Evolutionary conservation across 179 eudicot genomes (phyloP), one percentile per base, ranked within the genome.

Genomic region (Beta corolliflora): DNA sequence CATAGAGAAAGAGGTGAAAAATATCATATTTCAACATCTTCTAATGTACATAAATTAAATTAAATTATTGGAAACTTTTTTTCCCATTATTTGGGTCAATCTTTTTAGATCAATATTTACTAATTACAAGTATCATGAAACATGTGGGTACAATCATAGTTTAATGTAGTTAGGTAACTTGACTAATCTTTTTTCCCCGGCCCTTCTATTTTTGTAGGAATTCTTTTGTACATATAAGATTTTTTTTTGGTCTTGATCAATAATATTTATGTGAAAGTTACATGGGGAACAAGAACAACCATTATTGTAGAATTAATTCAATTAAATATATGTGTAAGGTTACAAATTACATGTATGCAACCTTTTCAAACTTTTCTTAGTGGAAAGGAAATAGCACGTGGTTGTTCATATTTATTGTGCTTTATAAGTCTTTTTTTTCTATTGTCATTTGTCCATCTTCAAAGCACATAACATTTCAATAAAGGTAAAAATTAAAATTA

Each of bases 161-260:
- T 53, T 60, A 21, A 74, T 58, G 4, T 76, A 76, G 53, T 56
- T 81, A 75, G 75, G 59, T 76, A 46, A 18, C 13, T 73, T 41
- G 44, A 36, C 23, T 65, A 80, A 72, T 50, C 7, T 53, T 54
- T 25, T 14, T 73, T 31, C 46, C 19, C 41, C 41, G 4, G 41
- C 41, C 23, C 61, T 29, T 73, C 64, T 73, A 75, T 73, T 53
- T 81, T 56, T 13, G 16, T 64, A 75, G 48, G 66, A 56, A 81
- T 77, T 71, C 71, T 70, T 82, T 77, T 82, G 84, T 60, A 77
- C 64, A 77, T 70, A 71, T 18, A 50, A 58, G 41, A 76, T 61
- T 46, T 58, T 55, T 66, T 53, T 75, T 81, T 23, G 46, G n/a
- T 44, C 64, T 64, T 74, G 52, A 11, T 41, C 73, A 63, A 63